A percentile compares a stretch with the other conserved stretches of the same genome.
Conservation (phyloP, 2,329 filamentous ascomycete species). For the Ceratocystis lukuohia region DNA sequence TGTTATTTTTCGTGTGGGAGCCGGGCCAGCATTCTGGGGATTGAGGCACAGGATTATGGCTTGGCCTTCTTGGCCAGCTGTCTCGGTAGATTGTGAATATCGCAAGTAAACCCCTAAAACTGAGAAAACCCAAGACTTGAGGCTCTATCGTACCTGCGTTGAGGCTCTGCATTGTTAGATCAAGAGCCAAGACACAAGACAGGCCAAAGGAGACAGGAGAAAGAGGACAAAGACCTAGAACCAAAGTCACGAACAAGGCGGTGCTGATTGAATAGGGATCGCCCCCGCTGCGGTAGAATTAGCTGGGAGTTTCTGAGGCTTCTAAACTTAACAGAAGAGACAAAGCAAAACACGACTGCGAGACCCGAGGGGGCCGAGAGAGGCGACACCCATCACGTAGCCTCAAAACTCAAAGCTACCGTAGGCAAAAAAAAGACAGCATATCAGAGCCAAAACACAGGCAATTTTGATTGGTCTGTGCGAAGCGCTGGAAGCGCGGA, state of each 20-base stretch:
- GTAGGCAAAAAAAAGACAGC: not conserved
- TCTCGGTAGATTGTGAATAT: not conserved
- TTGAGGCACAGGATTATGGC: conserved; percentile 1
- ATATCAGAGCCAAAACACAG: not conserved
- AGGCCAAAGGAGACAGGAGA: not conserved
- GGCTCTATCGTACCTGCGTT: not conserved
- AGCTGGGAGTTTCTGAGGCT: not conserved
- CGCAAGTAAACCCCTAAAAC: not conserved
- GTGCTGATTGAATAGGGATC: too few species aligned
- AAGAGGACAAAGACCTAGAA: not conserved
- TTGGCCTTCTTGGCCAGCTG: not conserved
- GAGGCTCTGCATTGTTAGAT: not conserved
- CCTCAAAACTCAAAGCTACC: too few species aligned
- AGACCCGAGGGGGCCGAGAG: not conserved
- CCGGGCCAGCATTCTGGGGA: not conserved
- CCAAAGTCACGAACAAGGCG: not conserved
- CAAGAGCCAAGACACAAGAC: not conserved
- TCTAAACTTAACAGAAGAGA: not conserved
- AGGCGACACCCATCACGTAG: not conserved
- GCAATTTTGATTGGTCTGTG: not conserved
- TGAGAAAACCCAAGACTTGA: not conserved
- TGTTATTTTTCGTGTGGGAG: not conserved
- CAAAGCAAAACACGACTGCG: not conserved
- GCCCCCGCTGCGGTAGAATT: not conserved
- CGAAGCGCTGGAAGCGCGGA: not conserved